These are phyloP conservation scores for Phytophthora cactorum DNA, from an alignment of 352 stramenopile genomes.

Conservation along the genomic window DNA sequence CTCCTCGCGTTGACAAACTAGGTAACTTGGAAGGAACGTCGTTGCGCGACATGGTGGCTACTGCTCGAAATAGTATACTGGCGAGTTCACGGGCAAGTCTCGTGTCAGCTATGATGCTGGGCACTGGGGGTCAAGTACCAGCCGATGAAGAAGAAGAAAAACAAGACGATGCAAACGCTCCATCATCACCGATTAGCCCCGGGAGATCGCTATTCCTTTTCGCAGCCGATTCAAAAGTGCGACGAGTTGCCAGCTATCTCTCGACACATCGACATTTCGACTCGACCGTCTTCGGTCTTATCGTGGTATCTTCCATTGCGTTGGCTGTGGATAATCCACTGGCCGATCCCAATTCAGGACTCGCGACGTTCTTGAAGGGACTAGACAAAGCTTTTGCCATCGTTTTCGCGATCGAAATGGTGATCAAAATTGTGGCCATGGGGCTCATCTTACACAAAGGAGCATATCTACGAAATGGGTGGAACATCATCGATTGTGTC, in stretches of 20 bases:
- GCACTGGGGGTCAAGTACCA: neutral
- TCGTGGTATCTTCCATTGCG: constrained; percentile 81
- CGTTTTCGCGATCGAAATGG: constrained; percentile 90
- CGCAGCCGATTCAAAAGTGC: constrained; percentile 43
- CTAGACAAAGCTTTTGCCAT: constrained; percentile 81
- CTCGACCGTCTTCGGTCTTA: constrained; percentile 79
- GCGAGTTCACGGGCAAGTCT: constrained; percentile 21
- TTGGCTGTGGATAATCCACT: constrained; percentile 91
- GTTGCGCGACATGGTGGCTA: constrained; percentile 16
- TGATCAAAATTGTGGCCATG: constrained; percentile 89
- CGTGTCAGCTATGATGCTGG: constrained; percentile 16
- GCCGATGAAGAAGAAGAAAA: constrained; percentile 6
- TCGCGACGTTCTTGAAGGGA: constrained; percentile 52
- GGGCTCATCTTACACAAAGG: constrained; percentile 72
- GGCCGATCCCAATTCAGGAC: constrained; percentile 47
- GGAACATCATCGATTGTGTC: constrained; percentile 91
- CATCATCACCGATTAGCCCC: neutral
- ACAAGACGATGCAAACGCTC: constrained; percentile 8
- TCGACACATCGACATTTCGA: constrained; percentile 84
- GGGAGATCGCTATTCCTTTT: constrained; percentile 64
- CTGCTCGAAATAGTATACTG: constrained; percentile 23
- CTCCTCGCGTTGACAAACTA: neutral
- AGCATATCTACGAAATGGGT: constrained; percentile 84
- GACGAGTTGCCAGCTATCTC: constrained; percentile 47
- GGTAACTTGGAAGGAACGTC: constrained; percentile 8